Base-by-base conservation (phyloP, 2,329 filamentous ascomycete species). In the Cercospora janseana region DNA sequence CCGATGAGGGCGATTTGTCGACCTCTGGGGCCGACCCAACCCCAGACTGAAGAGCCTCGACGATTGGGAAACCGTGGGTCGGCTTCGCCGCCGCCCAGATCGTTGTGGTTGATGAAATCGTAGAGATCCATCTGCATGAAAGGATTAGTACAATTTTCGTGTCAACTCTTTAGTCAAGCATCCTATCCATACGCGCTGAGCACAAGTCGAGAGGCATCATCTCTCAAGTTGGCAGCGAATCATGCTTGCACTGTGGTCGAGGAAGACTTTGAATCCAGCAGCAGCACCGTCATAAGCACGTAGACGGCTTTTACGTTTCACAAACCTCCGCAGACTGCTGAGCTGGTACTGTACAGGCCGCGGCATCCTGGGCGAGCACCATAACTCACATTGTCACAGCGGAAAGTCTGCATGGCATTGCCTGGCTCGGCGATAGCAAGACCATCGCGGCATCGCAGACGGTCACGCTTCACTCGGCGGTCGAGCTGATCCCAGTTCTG, bases 1-100 rank as follows among this genome's bases (percentile, higher is more conserved):
- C 75, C 77, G 51, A 80, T 75, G 46, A 76, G 75, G 38, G 75
- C 70, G 44, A 80, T 79, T 54, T 80, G 78, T 20, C 78, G 75
- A 26, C 76, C 77, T 37, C 74, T 67, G 2, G 68, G 66, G 10
- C 75, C 75, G 0, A 75, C 77, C 78, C 78, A 80, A 2, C 77
- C 78, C 77, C 77, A 79, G 0, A 75, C 77, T 51, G 70, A 68
- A 57, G 70, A 70, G 44, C 70, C 70, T 20, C 65, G 60, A 9
- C 70, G 63, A 8, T 68, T 69, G n/a, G 51, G 56, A 34, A 45
- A 57, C 8, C 54, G 49, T 13, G 56, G 56, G 18, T 59, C 56
- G 16, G 51, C 52, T 41, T 59, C 57, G 23, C 57, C 55, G 40
- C 66, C 68, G 23, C 67, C 66, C 62, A 73, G 59, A 28, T 69